These are phyloP conservation scores for Gaertneriomyces semiglobifer DNA, from an alignment of 192 early-diverging fungal species.

Conservation along the genomic window DNA sequence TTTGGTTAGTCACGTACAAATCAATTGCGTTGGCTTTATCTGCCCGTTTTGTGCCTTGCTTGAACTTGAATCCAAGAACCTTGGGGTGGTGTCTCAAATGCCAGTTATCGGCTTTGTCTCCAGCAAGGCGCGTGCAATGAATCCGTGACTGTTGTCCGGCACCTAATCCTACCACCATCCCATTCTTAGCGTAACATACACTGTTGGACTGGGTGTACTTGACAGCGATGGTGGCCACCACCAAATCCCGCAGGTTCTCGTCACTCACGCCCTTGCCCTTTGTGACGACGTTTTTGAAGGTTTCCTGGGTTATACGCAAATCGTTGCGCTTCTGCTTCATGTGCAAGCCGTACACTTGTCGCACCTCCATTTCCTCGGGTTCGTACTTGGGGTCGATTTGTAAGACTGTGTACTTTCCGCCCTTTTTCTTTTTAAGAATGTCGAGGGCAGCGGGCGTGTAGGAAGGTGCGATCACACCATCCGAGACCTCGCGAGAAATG, in stretches of 20 bases:
- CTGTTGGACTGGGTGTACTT: constrained; percentile 99
- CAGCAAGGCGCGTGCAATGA: constrained; percentile 96
- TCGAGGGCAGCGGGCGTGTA: constrained; percentile 85
- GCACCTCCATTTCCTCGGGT: constrained; percentile 77
- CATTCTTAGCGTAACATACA: constrained; percentile 97
- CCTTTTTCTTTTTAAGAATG: constrained; percentile 92
- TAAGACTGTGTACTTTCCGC: constrained; percentile 92
- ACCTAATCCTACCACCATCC: constrained; percentile 94
- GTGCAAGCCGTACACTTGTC: constrained; percentile 92
- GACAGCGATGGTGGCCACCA: constrained; percentile 95
- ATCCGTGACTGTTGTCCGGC: constrained; percentile 99
- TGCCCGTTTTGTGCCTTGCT: constrained; percentile 82
- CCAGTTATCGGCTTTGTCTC: constrained; percentile 99
- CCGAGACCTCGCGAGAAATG: constrained; percentile 93
- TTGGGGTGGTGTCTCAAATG: constrained; percentile 97
- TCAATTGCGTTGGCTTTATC: constrained; percentile 98
- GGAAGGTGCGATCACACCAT: constrained; percentile 94
- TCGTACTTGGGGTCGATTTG: constrained; percentile 91
- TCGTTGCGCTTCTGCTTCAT: constrained; percentile 93
- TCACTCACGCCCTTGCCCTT: constrained; percentile 65
- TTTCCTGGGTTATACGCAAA: constrained; percentile 63
- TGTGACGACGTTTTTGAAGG: constrained; percentile 87
- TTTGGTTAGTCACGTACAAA: constrained; percentile 86
- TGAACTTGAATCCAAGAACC: constrained; percentile 85
- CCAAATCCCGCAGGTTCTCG: constrained; percentile 73